Conservation (phyloP, 257 asterid genomes). For the Solanum chiquidenum region DNA sequence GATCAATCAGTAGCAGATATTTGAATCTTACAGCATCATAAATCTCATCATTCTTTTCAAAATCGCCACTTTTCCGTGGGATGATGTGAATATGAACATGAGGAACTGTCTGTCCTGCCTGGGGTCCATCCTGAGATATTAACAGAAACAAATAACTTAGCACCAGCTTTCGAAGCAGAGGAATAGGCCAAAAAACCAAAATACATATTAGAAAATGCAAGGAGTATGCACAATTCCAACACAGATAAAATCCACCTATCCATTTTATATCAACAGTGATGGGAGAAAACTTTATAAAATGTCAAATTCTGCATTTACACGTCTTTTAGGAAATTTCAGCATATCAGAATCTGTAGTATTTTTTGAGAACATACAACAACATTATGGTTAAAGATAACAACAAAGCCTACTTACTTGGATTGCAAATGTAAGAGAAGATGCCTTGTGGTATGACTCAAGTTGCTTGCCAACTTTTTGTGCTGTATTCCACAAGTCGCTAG, state of each 20-base stretch:
- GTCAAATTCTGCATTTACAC: not conserved
- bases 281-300: not conserved
- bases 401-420: slow-evolving; percentile 62
- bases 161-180: not conserved
- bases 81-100: slow-evolving; percentile 84
- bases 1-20: not conserved
- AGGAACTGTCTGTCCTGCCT: slow-evolving; percentile 87
- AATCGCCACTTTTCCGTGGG: slow-evolving; percentile 76
- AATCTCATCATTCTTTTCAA: slow-evolving; percentile 74
- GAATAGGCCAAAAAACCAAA: not conserved
- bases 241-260: not conserved
- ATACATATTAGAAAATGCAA: not conserved
- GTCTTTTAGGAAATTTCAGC: not conserved
- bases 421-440: slow-evolving; percentile 73
- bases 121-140: slow-evolving; percentile 69
- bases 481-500: slow-evolving; percentile 65
- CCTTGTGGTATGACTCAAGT: slow-evolving; percentile 78
- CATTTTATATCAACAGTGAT: not conserved
- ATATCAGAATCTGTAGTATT: not conserved
- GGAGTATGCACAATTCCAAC: not conserved
- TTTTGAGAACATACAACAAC: not conserved
- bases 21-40: slow-evolving; percentile 72
- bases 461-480: slow-evolving; percentile 71
- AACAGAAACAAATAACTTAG: not conserved
- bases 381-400: not conserved